phyloP scores from a whole-genome alignment of 768 basidiomycete genomes.

The Arthromyces matolae region DNA sequence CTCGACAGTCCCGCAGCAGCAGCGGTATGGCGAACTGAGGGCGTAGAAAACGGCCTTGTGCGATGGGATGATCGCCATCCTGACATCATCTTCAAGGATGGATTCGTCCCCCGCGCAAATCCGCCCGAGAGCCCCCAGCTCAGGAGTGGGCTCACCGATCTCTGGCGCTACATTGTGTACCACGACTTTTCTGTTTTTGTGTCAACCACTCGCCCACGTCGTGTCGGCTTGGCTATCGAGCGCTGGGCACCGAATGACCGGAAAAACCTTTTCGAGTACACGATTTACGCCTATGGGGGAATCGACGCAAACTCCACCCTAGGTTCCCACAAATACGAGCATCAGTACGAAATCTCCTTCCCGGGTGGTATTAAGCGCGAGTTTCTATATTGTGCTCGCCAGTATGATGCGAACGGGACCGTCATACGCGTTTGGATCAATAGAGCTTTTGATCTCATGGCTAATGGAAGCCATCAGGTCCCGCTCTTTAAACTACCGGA shows the following conservation, averaged over 20 bases:
- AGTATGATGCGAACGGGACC: background rate
- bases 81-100: slow-evolving; percentile 5
- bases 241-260: background rate
- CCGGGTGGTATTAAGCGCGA: slow-evolving; percentile 3
- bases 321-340: background rate
- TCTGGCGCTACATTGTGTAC: background rate
- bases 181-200: slow-evolving; percentile 1
- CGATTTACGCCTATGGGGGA: slow-evolving; percentile 1
- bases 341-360: slow-evolving; percentile 3
- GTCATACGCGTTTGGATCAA: slow-evolving; percentile 6
- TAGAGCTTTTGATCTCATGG: background rate
- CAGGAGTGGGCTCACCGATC: background rate
- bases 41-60: background rate
- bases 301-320: slow-evolving; percentile 1
- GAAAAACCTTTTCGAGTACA: background rate
- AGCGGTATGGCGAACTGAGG: background rate
- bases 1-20: background rate
- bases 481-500: slow-evolving; percentile 2
- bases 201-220: background rate
- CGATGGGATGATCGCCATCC: slow-evolving; percentile 3
- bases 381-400: slow-evolving; percentile 1
- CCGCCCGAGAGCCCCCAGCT: background rate
- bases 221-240: background rate
- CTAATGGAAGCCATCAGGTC: background rate
- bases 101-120: background rate